Percentiles rank a stretch among this genome's conserved stretches.
Conservation (phyloP, 139 green algal genomes). For the Coelastrella sp. region DNA sequence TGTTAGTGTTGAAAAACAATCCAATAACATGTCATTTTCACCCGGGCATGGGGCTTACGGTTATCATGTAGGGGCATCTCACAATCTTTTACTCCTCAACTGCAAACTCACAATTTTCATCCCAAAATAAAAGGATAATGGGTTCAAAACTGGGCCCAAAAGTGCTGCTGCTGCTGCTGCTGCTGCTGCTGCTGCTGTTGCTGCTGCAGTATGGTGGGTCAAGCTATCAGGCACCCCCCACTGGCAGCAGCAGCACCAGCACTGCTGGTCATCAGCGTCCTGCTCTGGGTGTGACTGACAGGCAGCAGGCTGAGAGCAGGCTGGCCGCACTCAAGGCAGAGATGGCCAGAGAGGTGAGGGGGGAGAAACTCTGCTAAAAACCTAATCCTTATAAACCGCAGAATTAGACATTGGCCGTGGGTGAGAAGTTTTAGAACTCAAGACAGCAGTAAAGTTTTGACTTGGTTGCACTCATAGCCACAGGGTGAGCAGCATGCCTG, state of each 20-base stretch:
- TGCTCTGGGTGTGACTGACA: slow-evolving; percentile 10
- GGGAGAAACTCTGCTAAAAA: no score
- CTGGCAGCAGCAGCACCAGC: not conserved
- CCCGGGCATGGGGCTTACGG: not conserved
- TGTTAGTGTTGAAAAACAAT: not conserved
- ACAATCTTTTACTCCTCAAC: not conserved
- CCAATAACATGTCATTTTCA: not conserved
- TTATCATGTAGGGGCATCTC: not conserved
- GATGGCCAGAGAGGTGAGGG: slow-evolving; percentile 13
- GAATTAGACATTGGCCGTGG: no score
- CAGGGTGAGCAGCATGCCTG: not conserved
- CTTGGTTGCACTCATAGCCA: no score
- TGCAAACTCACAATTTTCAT: not conserved
- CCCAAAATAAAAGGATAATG: not conserved
- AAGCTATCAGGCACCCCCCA: not conserved
- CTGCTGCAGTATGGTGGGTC: not conserved
- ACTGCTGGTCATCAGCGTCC: not conserved
- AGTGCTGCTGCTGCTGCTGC: not conserved
- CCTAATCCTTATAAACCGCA: no score
- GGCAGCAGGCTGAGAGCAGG: not conserved
- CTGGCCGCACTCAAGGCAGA: slow-evolving; percentile 32
- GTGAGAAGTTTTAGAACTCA: no score
- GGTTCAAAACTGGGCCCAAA: not conserved
- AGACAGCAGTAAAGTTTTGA: no score
- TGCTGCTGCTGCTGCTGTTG: not conserved